Conservation (phyloP, 371 early-diverging fungal species). For the Actinomortierella ambigua region DNA sequence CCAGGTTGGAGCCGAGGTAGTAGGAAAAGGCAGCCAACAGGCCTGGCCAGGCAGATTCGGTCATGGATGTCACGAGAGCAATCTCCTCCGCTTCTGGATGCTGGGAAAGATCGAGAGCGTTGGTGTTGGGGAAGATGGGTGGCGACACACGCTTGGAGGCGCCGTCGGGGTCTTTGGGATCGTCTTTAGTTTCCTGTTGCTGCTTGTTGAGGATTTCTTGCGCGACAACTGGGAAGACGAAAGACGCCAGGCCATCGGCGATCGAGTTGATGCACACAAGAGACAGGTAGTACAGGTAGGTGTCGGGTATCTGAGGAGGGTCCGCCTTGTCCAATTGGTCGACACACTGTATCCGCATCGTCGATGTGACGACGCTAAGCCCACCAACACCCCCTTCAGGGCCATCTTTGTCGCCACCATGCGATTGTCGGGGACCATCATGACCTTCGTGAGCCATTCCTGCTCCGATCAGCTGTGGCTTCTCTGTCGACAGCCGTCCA, state of each 20-base stretch:
- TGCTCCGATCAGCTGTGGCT: slow-evolving; percentile 69
- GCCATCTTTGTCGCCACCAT: slow-evolving; percentile 25
- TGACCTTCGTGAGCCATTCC: slow-evolving; percentile 51
- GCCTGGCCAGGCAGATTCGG: slow-evolving; percentile 83
- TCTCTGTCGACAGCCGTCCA: slow-evolving; percentile 80
- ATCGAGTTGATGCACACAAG: slow-evolving; percentile 69
- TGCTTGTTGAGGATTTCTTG: slow-evolving; percentile 30
- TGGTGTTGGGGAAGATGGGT: slow-evolving; percentile 34
- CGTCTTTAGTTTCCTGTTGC: slow-evolving; percentile 9
- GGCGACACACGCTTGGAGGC: neutral
- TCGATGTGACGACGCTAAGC: slow-evolving; percentile 56
- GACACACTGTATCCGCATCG: slow-evolving; percentile 80
- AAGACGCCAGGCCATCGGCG: slow-evolving; percentile 74
- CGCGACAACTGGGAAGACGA: slow-evolving; percentile 67
- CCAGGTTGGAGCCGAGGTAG: slow-evolving; percentile 76
- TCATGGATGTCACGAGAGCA: slow-evolving; percentile 77
- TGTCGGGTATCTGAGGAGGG: slow-evolving; percentile 86
- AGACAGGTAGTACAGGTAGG: slow-evolving; percentile 83
- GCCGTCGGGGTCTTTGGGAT: slow-evolving; percentile 2
- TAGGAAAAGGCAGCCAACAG: slow-evolving; percentile 82
- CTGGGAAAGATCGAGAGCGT: slow-evolving; percentile 23
- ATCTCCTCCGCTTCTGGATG: slow-evolving; percentile 63
- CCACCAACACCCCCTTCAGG: slow-evolving; percentile 33
- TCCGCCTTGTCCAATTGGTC: slow-evolving; percentile 94
- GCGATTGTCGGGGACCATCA: slow-evolving; percentile 19